Evolutionary conservation across 1,139 yeast genomes (phyloP).

Genomic region (Hanseniaspora gamundiae): DNA sequence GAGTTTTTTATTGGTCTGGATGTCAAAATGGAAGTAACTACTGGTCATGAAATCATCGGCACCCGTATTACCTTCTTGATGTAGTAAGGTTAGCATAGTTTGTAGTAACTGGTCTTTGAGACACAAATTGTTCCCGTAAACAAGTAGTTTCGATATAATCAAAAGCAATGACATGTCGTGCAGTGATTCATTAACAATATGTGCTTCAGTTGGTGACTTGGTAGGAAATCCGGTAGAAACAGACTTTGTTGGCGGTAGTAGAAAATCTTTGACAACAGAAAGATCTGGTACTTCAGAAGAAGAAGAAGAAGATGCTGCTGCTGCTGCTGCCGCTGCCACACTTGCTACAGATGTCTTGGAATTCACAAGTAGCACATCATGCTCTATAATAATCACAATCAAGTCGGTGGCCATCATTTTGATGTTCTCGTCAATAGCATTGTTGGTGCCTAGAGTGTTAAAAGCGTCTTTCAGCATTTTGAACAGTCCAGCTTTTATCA

Average conservation of each 20-base stretch:
- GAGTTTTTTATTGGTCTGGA: conserved; percentile 7
- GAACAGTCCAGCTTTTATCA: conserved; percentile 61
- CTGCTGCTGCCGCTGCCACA: conserved; percentile 6
- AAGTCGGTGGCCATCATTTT: conserved; percentile 74
- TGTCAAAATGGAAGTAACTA: conserved; percentile 10
- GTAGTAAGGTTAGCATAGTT: conserved; percentile 63
- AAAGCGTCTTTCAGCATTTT: conserved; percentile 64
- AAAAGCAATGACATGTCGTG: conserved; percentile 52
- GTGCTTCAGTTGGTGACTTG: no score
- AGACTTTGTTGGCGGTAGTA: neutral
- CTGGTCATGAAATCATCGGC: conserved; percentile 21
- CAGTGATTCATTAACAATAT: conserved; percentile 25
- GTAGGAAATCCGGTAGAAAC: neutral
- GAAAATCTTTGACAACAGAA: no score
- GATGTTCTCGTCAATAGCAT: conserved; percentile 35
- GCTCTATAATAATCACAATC: conserved; percentile 70
- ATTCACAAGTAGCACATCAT: conserved; percentile 57
- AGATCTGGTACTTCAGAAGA: neutral
- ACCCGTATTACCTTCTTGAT: conserved; percentile 34
- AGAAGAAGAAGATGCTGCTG: no score
- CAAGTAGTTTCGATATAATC: conserved; percentile 48
- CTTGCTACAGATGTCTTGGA: conserved; percentile 5
- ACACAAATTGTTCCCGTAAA: conserved; percentile 57
- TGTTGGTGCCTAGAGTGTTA: conserved; percentile 12
- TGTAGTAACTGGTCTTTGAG: conserved; percentile 74